A percentile compares a stretch with the other conserved stretches of the same genome.
Evolutionary conservation across 2,329 filamentous ascomycete genomes (phyloP).

Genomic region (Scortechinia acanthostroma): DNA sequence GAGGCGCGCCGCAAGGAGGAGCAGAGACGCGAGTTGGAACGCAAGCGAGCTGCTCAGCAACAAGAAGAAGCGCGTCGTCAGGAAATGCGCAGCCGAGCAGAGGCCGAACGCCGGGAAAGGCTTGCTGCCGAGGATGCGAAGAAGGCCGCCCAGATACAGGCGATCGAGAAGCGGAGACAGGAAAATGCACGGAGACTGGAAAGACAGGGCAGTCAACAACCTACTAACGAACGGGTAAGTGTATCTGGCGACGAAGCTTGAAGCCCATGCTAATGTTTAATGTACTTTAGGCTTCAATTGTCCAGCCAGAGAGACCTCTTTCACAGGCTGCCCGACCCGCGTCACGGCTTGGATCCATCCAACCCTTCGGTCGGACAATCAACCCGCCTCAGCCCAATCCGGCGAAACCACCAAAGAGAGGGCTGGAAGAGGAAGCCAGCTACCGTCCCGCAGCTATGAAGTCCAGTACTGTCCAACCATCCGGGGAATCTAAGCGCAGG

Average conservation of each 20-base stretch:
- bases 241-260: no score
- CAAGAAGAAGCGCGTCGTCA: slow-evolving; percentile 53
- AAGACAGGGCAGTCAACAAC: slow-evolving; percentile 2
- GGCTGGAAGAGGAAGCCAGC: neutral
- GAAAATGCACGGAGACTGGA: neutral
- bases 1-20: slow-evolving; percentile 74
- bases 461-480: neutral
- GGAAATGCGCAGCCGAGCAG: slow-evolving; percentile 22
- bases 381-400: neutral
- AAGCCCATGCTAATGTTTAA: no score
- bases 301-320: neutral
- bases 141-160: slow-evolving; percentile 55
- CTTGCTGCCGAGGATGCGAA: slow-evolving; percentile 48
- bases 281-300: no score
- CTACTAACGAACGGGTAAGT: no score
- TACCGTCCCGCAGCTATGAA: neutral
- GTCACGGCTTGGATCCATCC: neutral
- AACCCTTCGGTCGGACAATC: neutral
- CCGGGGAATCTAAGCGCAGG: slow-evolving; percentile 68
- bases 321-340: neutral
- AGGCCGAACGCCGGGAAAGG: slow-evolving; percentile 31
- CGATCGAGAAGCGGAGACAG: slow-evolving; percentile 30
- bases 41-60: slow-evolving; percentile 54
- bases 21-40: slow-evolving; percentile 74
- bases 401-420: neutral